Conservation (phyloP, 2,329 filamentous ascomycete species). For the Penicillium sp. region DNA sequence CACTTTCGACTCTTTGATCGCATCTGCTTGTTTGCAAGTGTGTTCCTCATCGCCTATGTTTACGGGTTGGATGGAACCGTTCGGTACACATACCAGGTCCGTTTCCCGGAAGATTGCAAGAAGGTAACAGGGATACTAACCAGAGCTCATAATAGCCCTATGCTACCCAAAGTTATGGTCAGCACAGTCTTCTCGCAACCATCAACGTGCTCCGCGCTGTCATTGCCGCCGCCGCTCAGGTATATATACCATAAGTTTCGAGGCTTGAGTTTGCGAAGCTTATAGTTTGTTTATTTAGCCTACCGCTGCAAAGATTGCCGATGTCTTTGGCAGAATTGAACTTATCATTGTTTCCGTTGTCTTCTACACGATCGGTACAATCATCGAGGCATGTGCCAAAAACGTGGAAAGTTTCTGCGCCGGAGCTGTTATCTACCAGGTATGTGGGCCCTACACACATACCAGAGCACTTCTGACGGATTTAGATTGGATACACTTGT, state of each 20-base stretch:
- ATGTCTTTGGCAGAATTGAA: conserved; percentile 63
- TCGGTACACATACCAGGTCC: conserved; percentile 51
- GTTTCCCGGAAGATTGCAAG: neutral
- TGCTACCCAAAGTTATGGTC: conserved; percentile 53
- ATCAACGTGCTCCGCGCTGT: conserved; percentile 60
- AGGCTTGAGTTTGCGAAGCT: neutral
- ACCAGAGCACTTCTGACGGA: neutral
- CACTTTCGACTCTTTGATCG: conserved; percentile 56
- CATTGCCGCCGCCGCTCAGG: conserved; percentile 58
- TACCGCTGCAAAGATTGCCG: conserved; percentile 62
- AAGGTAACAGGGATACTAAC: neutral
- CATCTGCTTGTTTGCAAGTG: conserved; percentile 58
- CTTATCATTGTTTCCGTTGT: conserved; percentile 56
- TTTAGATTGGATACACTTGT: conserved; percentile 60
- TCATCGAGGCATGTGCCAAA: conserved; percentile 56
- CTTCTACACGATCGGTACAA: conserved; percentile 58
- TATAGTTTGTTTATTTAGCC: conserved; percentile 36
- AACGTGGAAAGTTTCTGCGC: conserved; percentile 55
- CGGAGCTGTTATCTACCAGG: conserved; percentile 57
- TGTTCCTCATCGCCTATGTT: conserved; percentile 65
- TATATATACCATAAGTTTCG: conserved; percentile 26
- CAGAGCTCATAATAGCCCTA: conserved; percentile 42
- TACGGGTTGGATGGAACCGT: conserved; percentile 63
- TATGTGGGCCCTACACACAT: neutral
- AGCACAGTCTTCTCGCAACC: conserved; percentile 59